Base-by-base conservation (phyloP, 345 rosid genomes). In the Fremontodendron californicum region DNA sequence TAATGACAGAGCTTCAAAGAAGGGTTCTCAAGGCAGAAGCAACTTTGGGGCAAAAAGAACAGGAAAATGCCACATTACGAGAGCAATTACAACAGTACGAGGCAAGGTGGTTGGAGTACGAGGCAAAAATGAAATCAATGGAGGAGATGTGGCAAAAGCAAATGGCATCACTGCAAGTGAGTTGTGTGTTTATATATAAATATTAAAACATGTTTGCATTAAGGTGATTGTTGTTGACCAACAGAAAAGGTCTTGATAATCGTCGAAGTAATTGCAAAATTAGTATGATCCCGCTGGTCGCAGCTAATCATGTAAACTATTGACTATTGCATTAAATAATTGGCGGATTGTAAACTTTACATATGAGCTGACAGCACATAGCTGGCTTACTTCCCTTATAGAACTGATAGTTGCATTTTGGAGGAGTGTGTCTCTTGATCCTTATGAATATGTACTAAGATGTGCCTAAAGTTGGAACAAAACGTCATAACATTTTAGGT, bases 61-160 rank as follows among this genome's bases (percentile, higher is more conserved):
- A 90, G 77, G 99, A 96, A 82, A 96, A 93, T 82, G 82, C 77
- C 77, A 88, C 92, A 9, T 70, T 96, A 80, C 85, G 85, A 77
- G 94, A 91, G 81, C 90, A 96, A 83, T 81, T 96, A 83, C 86
- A 83, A 52, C 90, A 89, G 69, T 90, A 75, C 66, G 97, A 91
- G 77, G 86, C 85, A 62, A 90, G 85, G 81, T 92, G 97, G 97
- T 86, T 82, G 1, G 97, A 92, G 5, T 91, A 93, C 18, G 97
- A 96, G 86, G 81, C 82, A 46, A 96, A 87, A 84, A 91, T 96
- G 97, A 94, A 94, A 86, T 84, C 92, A 19, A 92, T 91, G 97
- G 99, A 96, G 85, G 98, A 94, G 77, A 87, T 87, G 81, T 96
- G 98, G 98, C 92, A 91, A 82, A 91, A 86, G 82, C 98, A 96